These are phyloP conservation scores for Epichloe glyceriae DNA, from an alignment of 2,329 filamentous ascomycete species.

Conservation along the genomic window DNA sequence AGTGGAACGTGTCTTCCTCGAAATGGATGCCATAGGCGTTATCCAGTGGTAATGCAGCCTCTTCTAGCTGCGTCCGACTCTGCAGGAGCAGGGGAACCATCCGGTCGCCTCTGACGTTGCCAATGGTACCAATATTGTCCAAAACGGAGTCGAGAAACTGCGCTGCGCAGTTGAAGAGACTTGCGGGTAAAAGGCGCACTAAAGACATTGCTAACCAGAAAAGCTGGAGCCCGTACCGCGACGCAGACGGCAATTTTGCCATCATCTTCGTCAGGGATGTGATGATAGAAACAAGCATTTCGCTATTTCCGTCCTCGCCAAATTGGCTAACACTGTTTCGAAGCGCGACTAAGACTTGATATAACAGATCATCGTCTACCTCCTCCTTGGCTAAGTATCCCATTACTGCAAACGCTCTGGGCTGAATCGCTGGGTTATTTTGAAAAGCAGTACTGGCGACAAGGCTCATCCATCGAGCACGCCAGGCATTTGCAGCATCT, in stretches of 20 bases:
- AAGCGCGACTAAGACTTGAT: constrained; percentile 56
- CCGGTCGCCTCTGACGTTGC: constrained; percentile 44
- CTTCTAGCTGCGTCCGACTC: constrained; percentile 46
- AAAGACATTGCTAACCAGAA: constrained; percentile 60
- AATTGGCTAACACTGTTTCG: constrained; percentile 53
- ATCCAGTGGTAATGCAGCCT: constrained; percentile 48
- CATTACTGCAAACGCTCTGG: constrained; percentile 58
- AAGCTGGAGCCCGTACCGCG: constrained; percentile 54
- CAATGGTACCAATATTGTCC: constrained; percentile 48
- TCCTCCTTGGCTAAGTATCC: constrained; percentile 58
- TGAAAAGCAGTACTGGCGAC: constrained; percentile 62
- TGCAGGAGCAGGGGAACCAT: constrained; percentile 49
- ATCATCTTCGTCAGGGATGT: constrained; percentile 60
- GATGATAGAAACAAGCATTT: constrained; percentile 57
- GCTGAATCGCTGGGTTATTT: constrained; percentile 59
- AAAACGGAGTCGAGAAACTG: constrained; percentile 52
- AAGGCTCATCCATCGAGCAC: constrained; percentile 60
- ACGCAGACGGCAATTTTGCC: constrained; percentile 51
- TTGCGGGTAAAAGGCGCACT: constrained; percentile 47
- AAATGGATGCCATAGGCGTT: constrained; percentile 55
- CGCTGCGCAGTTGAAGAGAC: constrained; percentile 53
- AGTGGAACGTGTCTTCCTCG: constrained; percentile 50
- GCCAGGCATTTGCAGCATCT: constrained; percentile 55
- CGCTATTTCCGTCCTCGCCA: constrained; percentile 48
- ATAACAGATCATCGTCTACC: constrained; percentile 58